Evolutionary conservation across 139 green algal genomes (phyloP), one percentile per base, ranked within the genome.

Genomic region (Tetradesmus obliquus): DNA sequence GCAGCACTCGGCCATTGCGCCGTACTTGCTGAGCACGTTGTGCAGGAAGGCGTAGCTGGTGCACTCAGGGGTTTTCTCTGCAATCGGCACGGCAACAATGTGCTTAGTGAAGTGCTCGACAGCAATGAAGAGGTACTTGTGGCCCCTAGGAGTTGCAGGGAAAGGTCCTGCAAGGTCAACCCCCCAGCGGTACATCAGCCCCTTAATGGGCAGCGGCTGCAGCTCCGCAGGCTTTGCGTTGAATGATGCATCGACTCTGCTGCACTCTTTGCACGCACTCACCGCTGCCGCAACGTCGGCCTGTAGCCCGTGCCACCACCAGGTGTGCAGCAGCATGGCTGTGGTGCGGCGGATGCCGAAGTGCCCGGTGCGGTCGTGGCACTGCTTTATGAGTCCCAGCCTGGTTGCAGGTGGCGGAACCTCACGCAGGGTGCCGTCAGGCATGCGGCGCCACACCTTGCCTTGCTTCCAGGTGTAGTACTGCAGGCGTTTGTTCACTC

Each of bases 251-350:
- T 55, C 10, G 0, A 88, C 22, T 2, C 82, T 5, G 22, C 20
- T 55, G 55, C 82, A 88, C n/a, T 88, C 82, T n/a, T 76, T 79
- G 20, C 82, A 88, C 3, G 3, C 55, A 22, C 54, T 55, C 24
- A 88, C 82, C 55, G 79, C 5, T 5, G 7, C 5, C 2, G 82
- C 19, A 19, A 55, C 57, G n/a, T 88, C 82, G 20, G 82, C 82
- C 20, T 88, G 19, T 12, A 79, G 1, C 4, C 82, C 82, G 12
- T 79, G 82, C 82, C 82, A 88, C 82, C 82, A 88, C 17, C 51
- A 88, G 3, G 55, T 51, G 57, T 76, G 3, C 19, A 88, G 22
- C 3, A 88, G 55, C 12, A 88, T 24, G 20, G 82, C 82, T 3
- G 55, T 58, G 13, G 82, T 79, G 19, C 82, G 55, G 15, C 82